phyloP scores from a whole-genome alignment of 148 eudicot species.

The Rheum nobile region DNA sequence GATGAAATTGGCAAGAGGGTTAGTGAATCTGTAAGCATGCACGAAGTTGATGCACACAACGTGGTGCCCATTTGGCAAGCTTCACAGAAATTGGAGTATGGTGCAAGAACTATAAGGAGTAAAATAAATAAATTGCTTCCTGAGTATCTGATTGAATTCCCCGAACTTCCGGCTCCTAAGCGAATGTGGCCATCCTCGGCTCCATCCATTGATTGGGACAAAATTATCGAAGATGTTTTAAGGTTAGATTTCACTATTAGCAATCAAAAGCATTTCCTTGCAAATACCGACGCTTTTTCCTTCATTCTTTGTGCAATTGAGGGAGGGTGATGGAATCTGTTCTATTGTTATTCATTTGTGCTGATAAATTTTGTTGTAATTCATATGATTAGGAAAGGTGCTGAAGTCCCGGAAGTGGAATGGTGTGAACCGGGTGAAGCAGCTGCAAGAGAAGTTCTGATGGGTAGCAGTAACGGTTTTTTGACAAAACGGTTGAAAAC shows the following conservation, averaged over 20 bases:
- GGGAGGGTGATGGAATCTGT: background rate
- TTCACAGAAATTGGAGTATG: constrained; percentile 73
- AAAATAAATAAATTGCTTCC: constrained; percentile 82
- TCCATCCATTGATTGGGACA: constrained; percentile 56
- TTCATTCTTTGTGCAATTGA: background rate
- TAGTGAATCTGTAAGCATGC: constrained; percentile 51
- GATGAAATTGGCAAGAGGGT: constrained; percentile 64
- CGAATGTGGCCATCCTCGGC: constrained; percentile 34
- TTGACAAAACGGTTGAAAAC: constrained; percentile 62
- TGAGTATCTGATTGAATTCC: constrained; percentile 70
- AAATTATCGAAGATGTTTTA: constrained; percentile 43
- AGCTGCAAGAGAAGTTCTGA: constrained; percentile 69
- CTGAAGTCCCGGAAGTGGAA: constrained; percentile 79
- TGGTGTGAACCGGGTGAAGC: constrained; percentile 96
- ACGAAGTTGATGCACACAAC: constrained; percentile 99
- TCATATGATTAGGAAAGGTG: constrained; percentile 54
- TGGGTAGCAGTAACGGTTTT: constrained; percentile 63
- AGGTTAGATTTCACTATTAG: constrained; percentile 33
- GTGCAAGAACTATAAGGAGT: constrained; percentile 75
- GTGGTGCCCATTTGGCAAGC: constrained; percentile 92
- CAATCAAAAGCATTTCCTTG: background rate
- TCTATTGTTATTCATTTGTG: background rate
- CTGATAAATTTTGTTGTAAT: background rate
- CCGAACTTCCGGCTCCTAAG: constrained; percentile 39
- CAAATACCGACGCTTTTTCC: background rate